phyloP scores from a whole-genome alignment of 2,329 filamentous ascomycete species.

The Pyrenochaeta sp. region DNA sequence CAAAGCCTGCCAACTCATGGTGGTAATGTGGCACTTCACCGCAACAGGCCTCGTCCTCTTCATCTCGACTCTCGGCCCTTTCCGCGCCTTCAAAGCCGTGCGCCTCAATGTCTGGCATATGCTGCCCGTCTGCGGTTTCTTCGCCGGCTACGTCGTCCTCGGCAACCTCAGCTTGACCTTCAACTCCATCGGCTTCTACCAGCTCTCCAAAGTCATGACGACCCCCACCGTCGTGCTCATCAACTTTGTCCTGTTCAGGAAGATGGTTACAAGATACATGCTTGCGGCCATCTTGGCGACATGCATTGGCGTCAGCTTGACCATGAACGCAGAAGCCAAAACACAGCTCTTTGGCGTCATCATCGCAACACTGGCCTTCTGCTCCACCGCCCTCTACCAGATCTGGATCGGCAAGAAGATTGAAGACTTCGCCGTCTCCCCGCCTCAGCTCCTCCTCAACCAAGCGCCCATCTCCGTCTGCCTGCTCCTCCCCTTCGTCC shows the following conservation, averaged over 20 bases:
- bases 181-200: conserved; percentile 59
- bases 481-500: conserved; percentile 54
- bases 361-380: conserved; percentile 55
- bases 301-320: conserved; percentile 56
- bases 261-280: conserved; percentile 53
- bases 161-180: conserved; percentile 57
- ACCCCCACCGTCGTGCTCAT: conserved; percentile 57
- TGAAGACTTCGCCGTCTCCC: conserved; percentile 55
- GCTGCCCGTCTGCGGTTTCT: conserved; percentile 57
- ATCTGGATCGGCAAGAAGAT: conserved; percentile 61
- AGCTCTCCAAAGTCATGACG: conserved; percentile 60
- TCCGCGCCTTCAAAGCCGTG: conserved; percentile 56
- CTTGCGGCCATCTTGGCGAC: conserved; percentile 53
- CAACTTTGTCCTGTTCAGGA: conserved; percentile 55
- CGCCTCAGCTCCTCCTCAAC: conserved; percentile 56
- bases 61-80: conserved; percentile 52
- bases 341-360: conserved; percentile 54
- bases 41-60: conserved; percentile 56
- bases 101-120: conserved; percentile 55
- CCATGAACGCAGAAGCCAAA: conserved; percentile 52
- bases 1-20: conserved; percentile 56
- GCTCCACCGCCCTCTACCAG: conserved; percentile 57
- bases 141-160: conserved; percentile 57
- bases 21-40: conserved; percentile 59
- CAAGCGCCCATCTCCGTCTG: conserved; percentile 57